phyloP scores from a whole-genome alignment of 768 basidiomycete genomes.

The Terana coerulea region DNA sequence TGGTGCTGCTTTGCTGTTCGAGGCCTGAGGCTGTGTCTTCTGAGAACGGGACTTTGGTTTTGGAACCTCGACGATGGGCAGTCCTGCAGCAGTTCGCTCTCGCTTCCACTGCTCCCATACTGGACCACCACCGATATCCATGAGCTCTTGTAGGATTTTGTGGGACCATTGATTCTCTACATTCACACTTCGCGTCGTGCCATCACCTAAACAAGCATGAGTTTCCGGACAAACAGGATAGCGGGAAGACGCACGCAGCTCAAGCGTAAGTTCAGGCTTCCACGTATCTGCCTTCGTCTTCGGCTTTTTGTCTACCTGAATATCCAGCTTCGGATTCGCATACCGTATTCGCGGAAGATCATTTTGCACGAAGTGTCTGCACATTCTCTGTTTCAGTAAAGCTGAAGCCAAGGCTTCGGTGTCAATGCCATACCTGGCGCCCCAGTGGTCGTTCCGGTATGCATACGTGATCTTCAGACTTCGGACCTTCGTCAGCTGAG shows the following conservation, averaged over 20 bases:
- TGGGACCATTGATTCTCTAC: conserved; percentile 70
- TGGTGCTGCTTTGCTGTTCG: neutral
- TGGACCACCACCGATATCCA: conserved; percentile 61
- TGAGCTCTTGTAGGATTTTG: conserved; percentile 62
- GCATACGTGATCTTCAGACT: conserved; percentile 55
- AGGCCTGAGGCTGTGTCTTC: neutral
- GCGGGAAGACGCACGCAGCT: conserved; percentile 70
- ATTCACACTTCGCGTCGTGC: conserved; percentile 42
- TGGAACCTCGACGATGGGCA: conserved; percentile 36
- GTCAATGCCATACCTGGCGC: conserved; percentile 52
- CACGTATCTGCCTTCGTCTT: conserved; percentile 54
- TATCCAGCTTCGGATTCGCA: conserved; percentile 64
- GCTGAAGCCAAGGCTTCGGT: neutral
- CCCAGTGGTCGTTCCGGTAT: conserved; percentile 66
- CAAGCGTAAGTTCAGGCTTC: conserved; percentile 57
- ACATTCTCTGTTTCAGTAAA: neutral
- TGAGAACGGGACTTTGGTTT: conserved; percentile 3
- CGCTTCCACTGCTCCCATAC: conserved; percentile 56
- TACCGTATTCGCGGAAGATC: conserved; percentile 76
- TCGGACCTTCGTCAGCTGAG: conserved; percentile 46
- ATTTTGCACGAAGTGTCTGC: conserved; percentile 75
- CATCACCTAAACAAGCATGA: conserved; percentile 39
- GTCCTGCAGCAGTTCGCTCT: conserved; percentile 41
- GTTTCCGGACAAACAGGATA: no score
- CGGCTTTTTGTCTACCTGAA: conserved; percentile 51